These are phyloP conservation scores for Arthrobotrys entomopaga DNA, from an alignment of 2,329 filamentous ascomycete genomes.

Conservation along the genomic window DNA sequence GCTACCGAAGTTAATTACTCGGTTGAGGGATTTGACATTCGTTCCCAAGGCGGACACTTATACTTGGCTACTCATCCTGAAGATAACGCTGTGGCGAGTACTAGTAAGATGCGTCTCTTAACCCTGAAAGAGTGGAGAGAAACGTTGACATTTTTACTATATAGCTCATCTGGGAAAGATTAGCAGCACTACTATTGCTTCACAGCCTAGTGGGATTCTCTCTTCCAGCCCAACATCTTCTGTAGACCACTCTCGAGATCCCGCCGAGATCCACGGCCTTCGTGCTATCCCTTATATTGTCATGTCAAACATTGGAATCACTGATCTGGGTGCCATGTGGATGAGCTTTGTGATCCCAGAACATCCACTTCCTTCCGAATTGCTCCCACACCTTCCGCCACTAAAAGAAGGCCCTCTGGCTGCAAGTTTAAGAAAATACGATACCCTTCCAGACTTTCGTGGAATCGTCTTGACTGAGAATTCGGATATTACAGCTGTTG, in stretches of 20 bases:
- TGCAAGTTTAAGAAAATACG: slow-evolving; percentile 38
- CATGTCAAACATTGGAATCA: slow-evolving; percentile 29
- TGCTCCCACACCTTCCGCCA: slow-evolving; percentile 38
- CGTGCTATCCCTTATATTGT: slow-evolving; percentile 51
- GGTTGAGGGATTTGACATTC: slow-evolving; percentile 48
- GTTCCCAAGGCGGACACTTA: slow-evolving; percentile 41
- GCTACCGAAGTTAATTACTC: slow-evolving; percentile 34
- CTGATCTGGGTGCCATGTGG: slow-evolving; percentile 51
- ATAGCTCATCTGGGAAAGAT: slow-evolving; percentile 16
- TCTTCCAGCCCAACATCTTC: slow-evolving; percentile 40
- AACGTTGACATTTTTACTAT: too few species aligned
- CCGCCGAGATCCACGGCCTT: slow-evolving; percentile 48
- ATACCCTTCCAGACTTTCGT: slow-evolving; percentile 33
- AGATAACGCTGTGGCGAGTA: slow-evolving; percentile 6
- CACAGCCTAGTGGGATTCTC: slow-evolving; percentile 5
- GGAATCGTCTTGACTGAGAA: slow-evolving; percentile 43
- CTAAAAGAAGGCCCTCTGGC: slow-evolving; percentile 47
- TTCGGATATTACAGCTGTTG: slow-evolving; percentile 31
- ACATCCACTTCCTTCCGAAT: slow-evolving; percentile 44
- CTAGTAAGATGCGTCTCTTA: slow-evolving; percentile 12
- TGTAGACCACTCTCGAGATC: slow-evolving; percentile 17
- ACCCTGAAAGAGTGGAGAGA: neutral
- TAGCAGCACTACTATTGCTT: slow-evolving; percentile 20
- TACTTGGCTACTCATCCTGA: slow-evolving; percentile 21
- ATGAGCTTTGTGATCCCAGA: slow-evolving; percentile 47